phyloP scores from a whole-genome alignment of 805 yeast species.

The Brettanomyces naardenensis region DNA sequence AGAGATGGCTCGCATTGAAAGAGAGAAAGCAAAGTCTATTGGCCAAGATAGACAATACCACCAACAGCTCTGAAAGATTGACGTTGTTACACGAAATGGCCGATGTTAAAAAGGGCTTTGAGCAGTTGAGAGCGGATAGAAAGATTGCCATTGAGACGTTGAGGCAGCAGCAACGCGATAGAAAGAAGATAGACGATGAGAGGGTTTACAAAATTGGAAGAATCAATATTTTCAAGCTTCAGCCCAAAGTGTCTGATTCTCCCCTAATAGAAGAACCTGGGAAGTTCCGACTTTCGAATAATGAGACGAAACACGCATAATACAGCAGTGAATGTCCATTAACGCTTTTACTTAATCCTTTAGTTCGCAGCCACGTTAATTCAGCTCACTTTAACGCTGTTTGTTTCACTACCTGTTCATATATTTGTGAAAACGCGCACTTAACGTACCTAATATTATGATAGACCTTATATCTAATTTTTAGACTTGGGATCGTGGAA shows the following conservation, averaged over 20 bases:
- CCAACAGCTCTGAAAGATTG: background rate
- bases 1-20: background rate
- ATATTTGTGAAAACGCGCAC: too few species aligned
- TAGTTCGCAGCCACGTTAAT: too few species aligned
- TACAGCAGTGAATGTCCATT: too few species aligned
- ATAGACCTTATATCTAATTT: too few species aligned
- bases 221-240: background rate
- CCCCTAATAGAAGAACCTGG: background rate
- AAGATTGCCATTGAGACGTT: background rate
- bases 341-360: background rate
- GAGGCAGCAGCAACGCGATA: background rate
- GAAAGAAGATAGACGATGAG: too few species aligned
- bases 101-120: background rate
- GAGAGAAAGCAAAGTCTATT: background rate
- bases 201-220: background rate
- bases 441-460: too few species aligned
- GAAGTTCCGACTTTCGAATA: too few species aligned
- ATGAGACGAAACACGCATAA: too few species aligned
- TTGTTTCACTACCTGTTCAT: background rate
- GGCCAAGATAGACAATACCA: background rate
- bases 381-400: too few species aligned
- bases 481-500: constrained; percentile 10
- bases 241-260: background rate
- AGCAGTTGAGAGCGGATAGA: background rate
- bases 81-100: background rate